phyloP scores from a whole-genome alignment of 2,329 filamentous ascomycete species.

The Clonostachys byssicola region DNA sequence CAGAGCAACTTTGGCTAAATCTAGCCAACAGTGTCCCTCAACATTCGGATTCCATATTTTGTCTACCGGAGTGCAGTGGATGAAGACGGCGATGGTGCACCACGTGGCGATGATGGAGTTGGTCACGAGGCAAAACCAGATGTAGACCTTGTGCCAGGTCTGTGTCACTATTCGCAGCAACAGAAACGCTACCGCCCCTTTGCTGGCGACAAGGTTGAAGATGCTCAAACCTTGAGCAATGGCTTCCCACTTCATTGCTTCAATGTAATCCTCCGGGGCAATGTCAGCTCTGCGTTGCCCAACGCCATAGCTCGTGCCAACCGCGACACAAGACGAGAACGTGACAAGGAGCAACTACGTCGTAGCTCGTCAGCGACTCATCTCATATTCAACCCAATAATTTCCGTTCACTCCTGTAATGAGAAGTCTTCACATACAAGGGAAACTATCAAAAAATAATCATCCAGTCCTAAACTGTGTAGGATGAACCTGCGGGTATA shows the following conservation, averaged over 20 bases:
- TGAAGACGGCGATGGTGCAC: constrained; percentile 14
- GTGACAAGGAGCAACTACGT: constrained; percentile 1
- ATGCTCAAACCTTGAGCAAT: constrained; percentile 8
- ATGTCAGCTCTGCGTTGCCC: constrained; percentile 3
- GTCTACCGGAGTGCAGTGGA: constrained; percentile 15
- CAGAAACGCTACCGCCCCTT: constrained; percentile 7
- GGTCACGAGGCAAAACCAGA: constrained; percentile 17
- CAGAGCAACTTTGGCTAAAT: constrained; percentile 5
- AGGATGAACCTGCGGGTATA: constrained; percentile 3
- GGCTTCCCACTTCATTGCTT: constrained; percentile 6
- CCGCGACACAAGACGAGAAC: constrained; percentile 1
- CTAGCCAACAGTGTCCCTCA: constrained; percentile 13
- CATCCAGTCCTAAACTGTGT: constrained; percentile 2
- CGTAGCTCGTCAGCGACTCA: too few relatives aligned
- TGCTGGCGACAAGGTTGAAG: constrained; percentile 7
- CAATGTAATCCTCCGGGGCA: not conserved
- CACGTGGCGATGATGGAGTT: constrained; percentile 13
- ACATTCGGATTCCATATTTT: constrained; percentile 12
- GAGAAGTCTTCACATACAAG: not conserved
- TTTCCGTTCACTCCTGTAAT: too few relatives aligned
- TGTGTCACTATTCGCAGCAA: constrained; percentile 17
- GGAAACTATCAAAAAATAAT: constrained; percentile 1
- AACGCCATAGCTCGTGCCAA: constrained; percentile 2
- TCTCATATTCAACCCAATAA: not conserved
- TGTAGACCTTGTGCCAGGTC: constrained; percentile 10